Conservation (phyloP, 768 basidiomycete genomes). For the Guyanaporus albipodus region DNA sequence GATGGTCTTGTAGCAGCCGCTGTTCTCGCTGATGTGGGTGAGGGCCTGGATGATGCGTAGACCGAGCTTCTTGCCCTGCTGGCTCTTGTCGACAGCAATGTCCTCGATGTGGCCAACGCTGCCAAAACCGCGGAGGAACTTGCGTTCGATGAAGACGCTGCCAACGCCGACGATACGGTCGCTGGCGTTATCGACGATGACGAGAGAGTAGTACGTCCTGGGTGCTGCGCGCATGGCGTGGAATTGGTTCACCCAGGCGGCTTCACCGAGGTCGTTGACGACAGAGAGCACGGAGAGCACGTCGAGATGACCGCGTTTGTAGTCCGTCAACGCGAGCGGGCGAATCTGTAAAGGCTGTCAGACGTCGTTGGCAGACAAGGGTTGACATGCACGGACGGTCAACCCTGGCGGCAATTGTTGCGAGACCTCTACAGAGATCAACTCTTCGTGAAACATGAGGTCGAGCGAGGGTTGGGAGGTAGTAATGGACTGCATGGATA, state of each 20-base stretch:
- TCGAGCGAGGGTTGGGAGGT: conserved; percentile 66
- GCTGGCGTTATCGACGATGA: conserved; percentile 69
- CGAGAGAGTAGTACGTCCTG: conserved; percentile 77
- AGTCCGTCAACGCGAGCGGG: conserved; percentile 83
- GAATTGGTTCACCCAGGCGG: conserved; percentile 70
- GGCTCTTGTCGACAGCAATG: conserved; percentile 83
- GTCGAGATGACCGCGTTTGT: conserved; percentile 75
- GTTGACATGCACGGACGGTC: conserved; percentile 8
- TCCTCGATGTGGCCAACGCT: conserved; percentile 96
- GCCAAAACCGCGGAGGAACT: conserved; percentile 86
- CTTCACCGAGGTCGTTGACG: conserved; percentile 61
- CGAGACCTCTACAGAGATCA: conserved; percentile 65
- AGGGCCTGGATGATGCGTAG: conserved; percentile 83
- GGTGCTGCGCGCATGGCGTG: conserved; percentile 50
- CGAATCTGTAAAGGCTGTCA: conserved; percentile 60
- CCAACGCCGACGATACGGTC: conserved; percentile 85
- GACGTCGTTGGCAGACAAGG: background rate
- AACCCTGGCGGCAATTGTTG: conserved; percentile 52
- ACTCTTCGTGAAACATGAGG: conserved; percentile 68
- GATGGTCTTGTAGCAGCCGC: conserved; percentile 94
- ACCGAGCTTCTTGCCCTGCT: conserved; percentile 93
- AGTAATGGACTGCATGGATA: conserved; percentile 8
- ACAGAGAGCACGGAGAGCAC: conserved; percentile 72
- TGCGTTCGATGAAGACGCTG: conserved; percentile 85
- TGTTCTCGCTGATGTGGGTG: conserved; percentile 74